Base-by-base conservation (phyloP, 257 asterid genomes). In the Solanum pinnatisectum region DNA sequence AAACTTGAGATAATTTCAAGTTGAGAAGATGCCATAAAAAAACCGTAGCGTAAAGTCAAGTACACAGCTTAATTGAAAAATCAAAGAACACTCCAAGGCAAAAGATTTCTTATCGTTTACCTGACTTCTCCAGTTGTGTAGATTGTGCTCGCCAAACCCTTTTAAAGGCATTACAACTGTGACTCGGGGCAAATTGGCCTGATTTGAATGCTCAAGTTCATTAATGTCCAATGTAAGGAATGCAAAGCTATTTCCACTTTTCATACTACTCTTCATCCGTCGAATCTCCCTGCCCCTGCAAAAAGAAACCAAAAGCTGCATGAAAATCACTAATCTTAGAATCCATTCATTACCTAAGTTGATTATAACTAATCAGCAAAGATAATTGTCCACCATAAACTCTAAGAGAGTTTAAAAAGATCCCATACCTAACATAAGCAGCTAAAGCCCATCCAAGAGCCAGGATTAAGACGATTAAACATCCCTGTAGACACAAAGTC, bases 121-220 rank as follows among this genome's bases (percentile, higher is more conserved):
- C 99, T 97, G 99, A 88, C 92, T 92, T 91, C 98, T 96, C 99
- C 99, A 97, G 92, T 97, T 97, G 90, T 96, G 99, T 23, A 97
- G 93, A 93, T 97, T 97, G 90, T 97, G 98, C 89, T 97, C 99
- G 87, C 99, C 99, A 71, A 94, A 97, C 49, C 99, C 99, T 93
- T 97, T 97, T 90, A 97, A 89, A 78, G 99, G 99, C 99, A 97
- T 94, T 87, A 97, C 98, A 72, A 97, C 98, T 82, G 99, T 89
- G 88, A 97, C 98, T 89, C 92, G 94, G 35, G 99, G 99, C 94
- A 97, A 93, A 22, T 91, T 91, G 92, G 86, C 91, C 93, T 97
- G 98, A 87, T 89, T 93, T 87, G 95, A 94, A 90, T 96, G 97
- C 93, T 96, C 96, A 9, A 97, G 98, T 23, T 94, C 98, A 91